phyloP scores from a whole-genome alignment of 805 yeast genomes.

The Candida loeiensis region DNA sequence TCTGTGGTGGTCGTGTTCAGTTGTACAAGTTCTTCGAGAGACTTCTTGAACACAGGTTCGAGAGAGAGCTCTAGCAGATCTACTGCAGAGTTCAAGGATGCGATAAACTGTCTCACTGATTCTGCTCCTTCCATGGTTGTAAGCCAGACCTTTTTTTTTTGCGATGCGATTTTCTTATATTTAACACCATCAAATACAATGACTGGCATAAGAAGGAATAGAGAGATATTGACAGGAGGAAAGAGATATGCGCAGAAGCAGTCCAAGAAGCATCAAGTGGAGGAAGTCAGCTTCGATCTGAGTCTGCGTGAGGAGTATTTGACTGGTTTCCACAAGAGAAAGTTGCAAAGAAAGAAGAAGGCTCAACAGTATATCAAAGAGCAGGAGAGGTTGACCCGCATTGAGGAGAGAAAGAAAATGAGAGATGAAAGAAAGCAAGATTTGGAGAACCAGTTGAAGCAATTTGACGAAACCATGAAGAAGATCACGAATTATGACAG shows the following conservation, averaged over 20 bases:
- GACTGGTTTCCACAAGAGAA: slow-evolving; percentile 95
- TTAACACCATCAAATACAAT: slow-evolving; percentile 5
- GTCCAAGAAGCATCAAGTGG: slow-evolving; percentile 64
- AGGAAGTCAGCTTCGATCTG: slow-evolving; percentile 81
- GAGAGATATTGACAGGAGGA: slow-evolving; percentile 88
- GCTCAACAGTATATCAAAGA: slow-evolving; percentile 77
- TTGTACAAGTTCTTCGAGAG: slow-evolving; percentile 35
- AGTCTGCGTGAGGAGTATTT: slow-evolving; percentile 76
- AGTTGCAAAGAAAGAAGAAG: slow-evolving; percentile 79
- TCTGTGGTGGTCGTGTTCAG: slow-evolving; percentile 16
- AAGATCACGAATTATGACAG: slow-evolving; percentile 29
- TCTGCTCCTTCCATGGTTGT: slow-evolving; percentile 45
- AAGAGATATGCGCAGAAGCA: slow-evolving; percentile 71
- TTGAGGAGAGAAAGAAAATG: slow-evolving; percentile 70
- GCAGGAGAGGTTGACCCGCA: slow-evolving; percentile 64
- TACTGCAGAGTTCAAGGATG: slow-evolving; percentile 35
- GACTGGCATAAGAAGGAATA: slow-evolving; percentile 46
- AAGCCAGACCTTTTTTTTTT: slow-evolving; percentile 3
- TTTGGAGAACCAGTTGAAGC: slow-evolving; percentile 58
- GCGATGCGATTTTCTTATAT: slow-evolving; percentile 4
- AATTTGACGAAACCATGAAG: slow-evolving; percentile 47
- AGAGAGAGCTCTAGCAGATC: slow-evolving; percentile 34
- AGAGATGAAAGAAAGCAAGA: slow-evolving; percentile 70
- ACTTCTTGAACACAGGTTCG: slow-evolving; percentile 32
- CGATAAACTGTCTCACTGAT: slow-evolving; percentile 37